A percentile compares a stretch with the other conserved stretches of the same genome.
phyloP scores from a whole-genome alignment of 2,329 filamentous ascomycete species.

The Cytospora leucostoma region DNA sequence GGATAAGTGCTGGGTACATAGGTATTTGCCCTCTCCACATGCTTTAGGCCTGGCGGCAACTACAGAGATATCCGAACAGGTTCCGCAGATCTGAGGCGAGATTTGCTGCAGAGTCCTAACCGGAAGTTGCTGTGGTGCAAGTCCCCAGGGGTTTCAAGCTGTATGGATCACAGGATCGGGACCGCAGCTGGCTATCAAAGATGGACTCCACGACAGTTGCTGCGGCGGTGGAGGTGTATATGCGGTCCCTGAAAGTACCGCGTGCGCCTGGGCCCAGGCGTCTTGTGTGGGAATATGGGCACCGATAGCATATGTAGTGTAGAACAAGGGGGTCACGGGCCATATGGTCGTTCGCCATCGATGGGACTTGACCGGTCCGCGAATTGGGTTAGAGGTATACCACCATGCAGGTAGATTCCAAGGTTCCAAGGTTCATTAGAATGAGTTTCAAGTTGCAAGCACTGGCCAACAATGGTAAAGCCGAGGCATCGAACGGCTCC shows the following conservation, averaged over 20 bases:
- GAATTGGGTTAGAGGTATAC: not conserved
- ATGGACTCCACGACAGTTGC: slow-evolving; percentile 1
- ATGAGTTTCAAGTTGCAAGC: not conserved
- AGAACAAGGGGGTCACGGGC: not conserved
- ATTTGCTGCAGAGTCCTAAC: not conserved
- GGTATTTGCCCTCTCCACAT: not conserved
- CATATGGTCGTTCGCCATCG: not conserved
- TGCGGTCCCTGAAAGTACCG: not conserved
- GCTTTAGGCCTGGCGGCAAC: not conserved
- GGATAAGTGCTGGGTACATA: not conserved
- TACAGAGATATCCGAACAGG: not conserved
- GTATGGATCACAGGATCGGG: not conserved
- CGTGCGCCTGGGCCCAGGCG: not conserved
- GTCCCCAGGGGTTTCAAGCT: not conserved
- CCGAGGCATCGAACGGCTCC: not conserved
- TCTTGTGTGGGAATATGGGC: not conserved
- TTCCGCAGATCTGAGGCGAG: not conserved
- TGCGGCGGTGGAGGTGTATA: slow-evolving; percentile 1
- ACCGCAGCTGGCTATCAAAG: not conserved
- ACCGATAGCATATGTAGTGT: not conserved
- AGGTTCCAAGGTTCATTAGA: not conserved
- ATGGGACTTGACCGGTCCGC: not conserved
- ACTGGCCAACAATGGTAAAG: not conserved
- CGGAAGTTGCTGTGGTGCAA: not conserved
- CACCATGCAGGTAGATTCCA: not conserved